phyloP scores from a whole-genome alignment of 371 early-diverging fungal species.

The Mucor circinelloides region DNA sequence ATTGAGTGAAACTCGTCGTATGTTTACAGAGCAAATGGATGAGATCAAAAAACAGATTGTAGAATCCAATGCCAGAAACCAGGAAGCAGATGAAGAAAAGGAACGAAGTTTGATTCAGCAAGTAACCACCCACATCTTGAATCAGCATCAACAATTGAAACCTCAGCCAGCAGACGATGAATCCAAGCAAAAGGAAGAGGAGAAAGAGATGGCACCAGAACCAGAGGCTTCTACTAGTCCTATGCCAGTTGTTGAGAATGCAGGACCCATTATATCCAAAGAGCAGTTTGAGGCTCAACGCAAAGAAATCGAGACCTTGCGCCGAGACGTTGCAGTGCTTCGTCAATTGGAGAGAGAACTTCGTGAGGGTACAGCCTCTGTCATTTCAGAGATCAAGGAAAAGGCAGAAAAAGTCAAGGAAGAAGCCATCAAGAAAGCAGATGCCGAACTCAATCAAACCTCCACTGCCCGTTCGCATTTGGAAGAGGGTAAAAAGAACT shows the following conservation, averaged over 20 bases:
- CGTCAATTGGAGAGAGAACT: conserved; percentile 65
- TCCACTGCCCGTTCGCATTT: conserved; percentile 47
- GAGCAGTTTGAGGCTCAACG: conserved; percentile 25
- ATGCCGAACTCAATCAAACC: conserved; percentile 14
- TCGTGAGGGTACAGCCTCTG: conserved; percentile 43
- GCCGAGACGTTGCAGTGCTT: conserved; percentile 59
- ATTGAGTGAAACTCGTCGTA: conserved; percentile 28
- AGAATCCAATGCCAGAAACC: conserved; percentile 6
- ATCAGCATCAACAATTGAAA: background rate
- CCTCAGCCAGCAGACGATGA: background rate
- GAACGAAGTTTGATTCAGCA: background rate
- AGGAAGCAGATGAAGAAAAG: background rate
- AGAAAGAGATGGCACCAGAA: background rate
- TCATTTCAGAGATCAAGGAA: conserved; percentile 44
- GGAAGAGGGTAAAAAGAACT: conserved; percentile 67
- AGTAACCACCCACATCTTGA: background rate
- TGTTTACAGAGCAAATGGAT: conserved; percentile 39
- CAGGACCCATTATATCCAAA: conserved; percentile 18
- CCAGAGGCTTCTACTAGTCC: conserved; percentile 3
- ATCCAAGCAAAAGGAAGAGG: background rate
- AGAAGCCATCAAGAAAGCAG: conserved; percentile 34
- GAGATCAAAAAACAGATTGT: conserved; percentile 35
- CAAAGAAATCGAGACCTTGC: conserved; percentile 38
- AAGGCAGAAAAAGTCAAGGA: conserved; percentile 52
- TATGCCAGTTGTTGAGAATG: background rate